Evolutionary conservation across 169 alveolate genomes (phyloP).

Genomic region (Plasmodium vinckei): DNA sequence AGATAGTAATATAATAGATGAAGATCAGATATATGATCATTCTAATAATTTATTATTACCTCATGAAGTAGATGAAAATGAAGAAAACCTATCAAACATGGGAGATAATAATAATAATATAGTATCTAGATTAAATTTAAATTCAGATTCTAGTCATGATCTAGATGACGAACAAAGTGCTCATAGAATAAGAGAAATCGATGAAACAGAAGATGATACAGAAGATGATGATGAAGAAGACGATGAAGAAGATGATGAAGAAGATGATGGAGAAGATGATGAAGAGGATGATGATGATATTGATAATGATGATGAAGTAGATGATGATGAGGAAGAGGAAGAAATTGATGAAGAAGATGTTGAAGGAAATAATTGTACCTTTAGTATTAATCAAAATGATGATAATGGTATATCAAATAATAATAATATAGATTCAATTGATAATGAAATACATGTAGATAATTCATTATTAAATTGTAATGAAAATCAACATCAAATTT

Average conservation of each 20-base stretch:
- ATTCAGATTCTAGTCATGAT: constrained; percentile 58
- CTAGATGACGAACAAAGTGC: constrained; percentile 38
- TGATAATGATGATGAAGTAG: constrained; percentile 59
- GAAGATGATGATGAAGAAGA: constrained; percentile 58
- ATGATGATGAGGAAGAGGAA: constrained; percentile 36
- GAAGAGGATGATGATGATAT: constrained; percentile 50
- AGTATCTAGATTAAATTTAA: constrained; percentile 45
- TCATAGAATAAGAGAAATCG: constrained; percentile 53
- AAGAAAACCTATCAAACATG: constrained; percentile 40
- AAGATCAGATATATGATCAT: constrained; percentile 78
- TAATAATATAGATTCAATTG: constrained; percentile 48
- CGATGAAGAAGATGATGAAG: constrained; percentile 69
- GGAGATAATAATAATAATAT: constrained; percentile 48
- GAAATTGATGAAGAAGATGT: constrained; percentile 40
- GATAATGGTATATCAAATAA: constrained; percentile 26
- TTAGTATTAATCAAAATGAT: constrained; percentile 43
- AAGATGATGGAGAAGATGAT: constrained; percentile 46
- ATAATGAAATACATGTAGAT: constrained; percentile 42
- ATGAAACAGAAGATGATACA: constrained; percentile 51
- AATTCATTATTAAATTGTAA: constrained; percentile 62
- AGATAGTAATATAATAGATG: constrained; percentile 79
- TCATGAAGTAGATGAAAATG: constrained; percentile 86
- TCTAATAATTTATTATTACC: constrained; percentile 79
- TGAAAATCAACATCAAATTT: constrained; percentile 66
- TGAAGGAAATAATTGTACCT: constrained; percentile 33